Percentiles rank a stretch among this genome's conserved stretches.
These are phyloP conservation scores for Acanthamoeba royreba DNA, from an alignment of 208 protist genomes.

Conservation along the genomic window DNA sequence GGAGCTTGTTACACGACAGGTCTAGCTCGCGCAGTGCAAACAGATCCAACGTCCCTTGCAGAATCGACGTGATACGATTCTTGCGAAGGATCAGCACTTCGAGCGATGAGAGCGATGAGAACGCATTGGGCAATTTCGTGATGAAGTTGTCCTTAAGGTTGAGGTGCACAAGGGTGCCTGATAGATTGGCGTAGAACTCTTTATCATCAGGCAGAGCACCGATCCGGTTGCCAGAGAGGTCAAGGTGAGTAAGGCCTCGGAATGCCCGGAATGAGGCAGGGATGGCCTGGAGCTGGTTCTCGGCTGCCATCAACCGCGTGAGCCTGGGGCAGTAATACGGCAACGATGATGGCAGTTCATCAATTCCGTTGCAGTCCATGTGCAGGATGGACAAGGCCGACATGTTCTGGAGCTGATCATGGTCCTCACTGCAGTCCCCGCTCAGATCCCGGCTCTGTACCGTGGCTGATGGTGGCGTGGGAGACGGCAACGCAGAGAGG, in stretches of 20 bases:
- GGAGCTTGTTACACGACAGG: not conserved
- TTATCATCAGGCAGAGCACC: not conserved
- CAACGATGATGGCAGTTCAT: not conserved
- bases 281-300: not conserved
- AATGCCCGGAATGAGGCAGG: not conserved
- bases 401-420: not conserved
- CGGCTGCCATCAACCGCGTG: not conserved
- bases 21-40: not conserved
- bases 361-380: not conserved
- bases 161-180: not conserved
- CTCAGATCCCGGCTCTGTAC: not conserved
- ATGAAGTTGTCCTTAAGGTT: not conserved
- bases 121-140: not conserved
- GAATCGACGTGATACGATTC: not conserved
- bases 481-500: not conserved
- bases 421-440: not conserved
- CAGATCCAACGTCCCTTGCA: not conserved
- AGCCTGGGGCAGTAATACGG: not conserved
- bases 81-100: not conserved
- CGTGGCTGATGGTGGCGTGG: not conserved
- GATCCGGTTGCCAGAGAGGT: slow-evolving; percentile 5
- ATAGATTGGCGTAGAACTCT: not conserved
- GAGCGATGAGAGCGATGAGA: not conserved
- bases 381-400: not conserved
- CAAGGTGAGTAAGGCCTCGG: not conserved